A percentile compares a stretch with the other conserved stretches of the same genome.
Conservation (phyloP, 768 basidiomycete genomes). For the Macrolepiota fuliginosa region DNA sequence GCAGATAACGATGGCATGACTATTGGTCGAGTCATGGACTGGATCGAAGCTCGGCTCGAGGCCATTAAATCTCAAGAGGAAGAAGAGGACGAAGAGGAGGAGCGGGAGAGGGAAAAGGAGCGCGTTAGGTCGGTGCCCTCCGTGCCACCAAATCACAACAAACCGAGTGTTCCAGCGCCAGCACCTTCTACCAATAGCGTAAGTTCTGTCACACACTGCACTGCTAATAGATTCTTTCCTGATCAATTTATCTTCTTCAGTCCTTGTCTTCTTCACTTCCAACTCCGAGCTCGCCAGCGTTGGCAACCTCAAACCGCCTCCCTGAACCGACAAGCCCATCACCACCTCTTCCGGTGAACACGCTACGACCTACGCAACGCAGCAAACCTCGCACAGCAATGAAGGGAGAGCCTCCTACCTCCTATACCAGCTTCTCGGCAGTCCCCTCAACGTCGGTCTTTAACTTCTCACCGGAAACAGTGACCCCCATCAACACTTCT, state of each 20-base stretch:
- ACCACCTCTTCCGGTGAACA: conserved; percentile 25
- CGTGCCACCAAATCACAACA: conserved; percentile 11
- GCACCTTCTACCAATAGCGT: neutral
- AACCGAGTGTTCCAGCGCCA: conserved; percentile 3
- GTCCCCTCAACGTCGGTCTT: conserved; percentile 19
- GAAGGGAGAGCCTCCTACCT: conserved; percentile 19
- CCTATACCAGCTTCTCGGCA: conserved; percentile 18
- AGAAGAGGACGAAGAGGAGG: conserved; percentile 82
- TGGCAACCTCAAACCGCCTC: conserved; percentile 13
- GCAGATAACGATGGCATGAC: conserved; percentile 61
- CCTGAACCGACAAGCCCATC: conserved; percentile 33
- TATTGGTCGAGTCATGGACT: conserved; percentile 80
- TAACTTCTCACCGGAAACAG: conserved; percentile 21
- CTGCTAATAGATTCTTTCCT: neutral
- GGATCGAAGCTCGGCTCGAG: conserved; percentile 79
- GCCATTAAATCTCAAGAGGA: conserved; percentile 73
- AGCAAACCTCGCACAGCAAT: conserved; percentile 12
- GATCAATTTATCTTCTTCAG: neutral
- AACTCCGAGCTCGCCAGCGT: conserved; percentile 9
- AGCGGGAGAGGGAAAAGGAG: conserved; percentile 56
- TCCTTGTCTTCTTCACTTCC: neutral
- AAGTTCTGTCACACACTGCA: neutral
- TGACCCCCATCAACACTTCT: conserved; percentile 19
- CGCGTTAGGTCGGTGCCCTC: conserved; percentile 28
- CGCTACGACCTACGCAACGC: conserved; percentile 21